Conservation (phyloP, 139 green algal species). For the Auxenochlorella pyrenoidosa region DNA sequence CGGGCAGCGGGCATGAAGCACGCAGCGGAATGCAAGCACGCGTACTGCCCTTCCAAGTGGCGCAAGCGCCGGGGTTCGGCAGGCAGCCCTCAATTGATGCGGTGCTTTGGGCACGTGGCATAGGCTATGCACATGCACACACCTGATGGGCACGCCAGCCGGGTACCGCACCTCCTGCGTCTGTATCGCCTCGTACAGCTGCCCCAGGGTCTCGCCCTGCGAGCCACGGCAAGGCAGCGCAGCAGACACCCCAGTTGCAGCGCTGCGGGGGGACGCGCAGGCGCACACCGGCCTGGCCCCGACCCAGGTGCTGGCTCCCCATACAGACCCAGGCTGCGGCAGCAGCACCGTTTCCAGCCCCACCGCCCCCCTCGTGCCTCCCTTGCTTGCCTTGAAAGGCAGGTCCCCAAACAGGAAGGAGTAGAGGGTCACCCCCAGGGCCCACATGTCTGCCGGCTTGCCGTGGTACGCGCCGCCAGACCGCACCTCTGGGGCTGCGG, state of each 20-base stretch:
- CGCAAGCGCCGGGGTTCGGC: too few species aligned
- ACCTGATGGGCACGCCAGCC: constrained; percentile 11
- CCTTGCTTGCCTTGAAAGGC: constrained; percentile 41
- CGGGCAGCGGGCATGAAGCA: background rate
- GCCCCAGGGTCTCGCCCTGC: constrained; percentile 17
- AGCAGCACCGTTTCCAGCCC: too few species aligned
- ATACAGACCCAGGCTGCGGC: too few species aligned
- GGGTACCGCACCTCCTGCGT: constrained; percentile 25
- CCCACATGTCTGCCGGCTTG: constrained; percentile 81
- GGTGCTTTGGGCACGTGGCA: constrained; percentile 11
- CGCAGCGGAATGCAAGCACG: too few species aligned
- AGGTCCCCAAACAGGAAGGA: constrained; percentile 76
- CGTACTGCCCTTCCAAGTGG: too few species aligned
- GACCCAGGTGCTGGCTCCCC: too few species aligned
- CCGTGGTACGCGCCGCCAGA: constrained; percentile 55
- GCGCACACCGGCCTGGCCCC: background rate
- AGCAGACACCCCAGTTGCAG: too few species aligned
- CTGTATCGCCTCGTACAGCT: constrained; percentile 46
- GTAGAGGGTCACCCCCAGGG: constrained; percentile 84
- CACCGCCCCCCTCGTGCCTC: too few species aligned
- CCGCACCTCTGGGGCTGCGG: constrained; percentile 61
- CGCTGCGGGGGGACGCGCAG: background rate
- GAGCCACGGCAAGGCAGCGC: background rate
- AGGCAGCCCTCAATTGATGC: background rate
- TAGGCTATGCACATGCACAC: background rate